Evolutionary conservation across 1,139 yeast species (phyloP).

Genomic region (Lodderomyces margitis): DNA sequence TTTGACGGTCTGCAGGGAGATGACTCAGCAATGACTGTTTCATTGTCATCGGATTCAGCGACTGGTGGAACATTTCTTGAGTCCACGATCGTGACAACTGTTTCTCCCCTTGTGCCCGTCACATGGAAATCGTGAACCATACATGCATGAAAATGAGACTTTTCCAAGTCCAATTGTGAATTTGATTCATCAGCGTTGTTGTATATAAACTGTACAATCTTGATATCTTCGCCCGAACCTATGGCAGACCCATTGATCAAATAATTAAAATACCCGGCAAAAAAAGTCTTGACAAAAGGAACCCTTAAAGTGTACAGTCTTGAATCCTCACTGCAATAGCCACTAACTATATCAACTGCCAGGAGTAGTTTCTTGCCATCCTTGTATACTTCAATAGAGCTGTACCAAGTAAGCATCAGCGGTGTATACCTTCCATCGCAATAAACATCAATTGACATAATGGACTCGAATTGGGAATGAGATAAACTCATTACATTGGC

Average conservation of each 20-base stretch:
- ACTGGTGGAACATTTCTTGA: background rate
- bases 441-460: slow-evolving; percentile 25
- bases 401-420: slow-evolving; percentile 34
- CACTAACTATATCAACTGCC: slow-evolving; percentile 35
- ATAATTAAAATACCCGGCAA: slow-evolving; percentile 40
- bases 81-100: background rate
- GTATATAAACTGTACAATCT: slow-evolving; percentile 33
- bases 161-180: slow-evolving; percentile 14
- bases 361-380: slow-evolving; percentile 22
- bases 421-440: slow-evolving; percentile 7
- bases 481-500: slow-evolving; percentile 20
- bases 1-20: slow-evolving; percentile 30
- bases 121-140: slow-evolving; percentile 29
- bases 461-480: slow-evolving; percentile 30
- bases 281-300: slow-evolving; percentile 41
- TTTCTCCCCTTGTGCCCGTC: slow-evolving; percentile 11
- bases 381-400: slow-evolving; percentile 30
- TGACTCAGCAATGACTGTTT: slow-evolving; percentile 41
- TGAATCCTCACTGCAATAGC: slow-evolving; percentile 22
- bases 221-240: slow-evolving; percentile 24
- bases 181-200: slow-evolving; percentile 14
- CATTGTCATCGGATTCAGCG: slow-evolving; percentile 33
- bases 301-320: slow-evolving; percentile 29
- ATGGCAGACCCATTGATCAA: slow-evolving; percentile 30
- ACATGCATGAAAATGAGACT: slow-evolving; percentile 24